Evolutionary conservation across 2,329 filamentous ascomycete species (phyloP), one percentile per base, ranked within the genome.

Genomic region (Colletotrichum sp.): DNA sequence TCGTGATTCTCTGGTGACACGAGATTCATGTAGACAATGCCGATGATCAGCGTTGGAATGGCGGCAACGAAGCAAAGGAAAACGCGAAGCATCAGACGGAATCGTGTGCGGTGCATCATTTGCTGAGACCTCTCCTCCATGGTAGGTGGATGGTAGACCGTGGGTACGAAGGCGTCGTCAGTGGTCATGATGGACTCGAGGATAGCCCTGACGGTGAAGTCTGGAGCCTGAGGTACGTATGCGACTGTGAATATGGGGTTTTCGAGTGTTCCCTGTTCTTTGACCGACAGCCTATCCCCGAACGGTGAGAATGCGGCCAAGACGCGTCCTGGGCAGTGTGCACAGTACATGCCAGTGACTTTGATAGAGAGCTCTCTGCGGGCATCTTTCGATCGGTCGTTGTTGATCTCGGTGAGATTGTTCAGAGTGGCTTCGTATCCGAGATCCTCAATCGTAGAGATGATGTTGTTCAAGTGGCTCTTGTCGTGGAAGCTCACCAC

Each of bases 11-110:
- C 84, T 5, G 88, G 83, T 0, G 93, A 87, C 1, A 98, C 89
- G 2, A 98, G 88, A 76, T 91, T 95, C 96, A 98, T 98, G 86
- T 95, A 98, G 2, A 98, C 92, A 68, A 98, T 95, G 5, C 96
- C 96, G 52, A 98, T 92, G 67, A 98, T 83, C 79, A 98, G 96
- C 0, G 95, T 95, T 3, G 96, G 96, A 62, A 98, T 93, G 18
- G 94, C 93, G 8, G 94, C 87, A 30, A 93, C 80, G 39, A 94
- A 84, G 2, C 95, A 93, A 71, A 98, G 88, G 2, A 94, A 81
- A 18, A 95, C 89, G 18, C 96, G 93, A 72, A 90, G 87, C 1
- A 96, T 84, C 15, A 98, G 90, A 36, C 92, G 89, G n/a, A 87
- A 89, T 80, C 93, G 92, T 80, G 98, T 95, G 74, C 90, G 90